Conservation (phyloP, 768 basidiomycete genomes). For the Lentinula boryana region DNA sequence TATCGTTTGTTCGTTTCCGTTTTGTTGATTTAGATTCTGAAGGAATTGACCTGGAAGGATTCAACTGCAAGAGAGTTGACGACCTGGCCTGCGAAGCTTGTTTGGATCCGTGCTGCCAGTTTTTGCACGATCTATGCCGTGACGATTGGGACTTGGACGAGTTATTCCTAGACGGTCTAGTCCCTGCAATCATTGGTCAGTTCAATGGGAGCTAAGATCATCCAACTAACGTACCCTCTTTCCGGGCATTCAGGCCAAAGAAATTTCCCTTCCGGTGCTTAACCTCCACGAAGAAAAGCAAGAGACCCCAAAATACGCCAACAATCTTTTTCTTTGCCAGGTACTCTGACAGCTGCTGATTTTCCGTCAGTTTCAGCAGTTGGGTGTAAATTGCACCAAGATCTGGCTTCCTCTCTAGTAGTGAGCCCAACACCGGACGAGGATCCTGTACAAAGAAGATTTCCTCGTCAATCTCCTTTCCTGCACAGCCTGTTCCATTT, state of each 20-base stretch:
- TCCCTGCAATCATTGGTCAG: too few species aligned
- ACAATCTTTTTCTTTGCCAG: not conserved
- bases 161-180: too few species aligned
- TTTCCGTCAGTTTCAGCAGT: not conserved
- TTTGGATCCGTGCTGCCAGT: too few species aligned
- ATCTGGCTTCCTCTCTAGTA: not conserved
- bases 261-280: not conserved
- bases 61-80: not conserved
- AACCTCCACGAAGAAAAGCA: not conserved
- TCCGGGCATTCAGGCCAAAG: not conserved
- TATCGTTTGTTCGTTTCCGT: not conserved
- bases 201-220: not conserved
- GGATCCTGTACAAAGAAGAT: not conserved
- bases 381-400: not conserved
- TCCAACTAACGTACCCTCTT: not conserved
- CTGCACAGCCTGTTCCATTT: not conserved
- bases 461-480: not conserved
- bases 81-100: not conserved
- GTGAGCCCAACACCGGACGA: not conserved
- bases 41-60: not conserved
- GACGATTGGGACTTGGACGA: too few species aligned
- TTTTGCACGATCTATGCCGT: too few species aligned
- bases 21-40: not conserved
- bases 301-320: not conserved
- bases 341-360: not conserved